phyloP scores from a whole-genome alignment of 176 grass and related monocot species.

The Eleusine indica region DNA sequence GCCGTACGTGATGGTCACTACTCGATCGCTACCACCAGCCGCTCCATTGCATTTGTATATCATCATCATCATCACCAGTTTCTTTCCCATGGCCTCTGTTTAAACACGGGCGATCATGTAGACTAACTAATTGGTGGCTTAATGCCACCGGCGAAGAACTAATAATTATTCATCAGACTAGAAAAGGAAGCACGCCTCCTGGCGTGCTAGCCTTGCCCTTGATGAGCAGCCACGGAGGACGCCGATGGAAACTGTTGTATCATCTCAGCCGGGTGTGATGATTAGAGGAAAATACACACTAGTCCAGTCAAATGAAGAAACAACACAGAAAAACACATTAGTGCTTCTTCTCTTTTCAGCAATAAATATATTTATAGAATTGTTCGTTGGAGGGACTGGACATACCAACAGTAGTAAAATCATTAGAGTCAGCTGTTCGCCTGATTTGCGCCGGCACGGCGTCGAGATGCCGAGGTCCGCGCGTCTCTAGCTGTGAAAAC shows the following conservation, averaged over 20 bases:
- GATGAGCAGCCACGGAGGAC: not conserved
- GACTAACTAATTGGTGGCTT: not conserved
- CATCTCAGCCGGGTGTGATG: not conserved
- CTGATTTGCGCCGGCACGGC: not conserved
- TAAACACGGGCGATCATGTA: not conserved
- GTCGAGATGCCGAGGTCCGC: not conserved
- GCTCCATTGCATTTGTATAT: not conserved
- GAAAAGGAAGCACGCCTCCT: not conserved
- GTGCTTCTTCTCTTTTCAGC: not conserved
- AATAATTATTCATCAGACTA: not conserved
- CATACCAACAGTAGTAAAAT: too few relatives aligned
- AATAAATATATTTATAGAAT: not conserved
- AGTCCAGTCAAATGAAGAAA: not conserved
- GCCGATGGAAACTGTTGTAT: not conserved
- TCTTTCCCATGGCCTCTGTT: not conserved
- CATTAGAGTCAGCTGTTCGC: not conserved
- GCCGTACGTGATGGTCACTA: slow-evolving; percentile 30
- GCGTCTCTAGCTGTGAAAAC: not conserved
- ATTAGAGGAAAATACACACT: not conserved
- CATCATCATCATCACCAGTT: not conserved
- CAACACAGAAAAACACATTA: not conserved
- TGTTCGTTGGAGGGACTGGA: too few relatives aligned
- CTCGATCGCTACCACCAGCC: not conserved
- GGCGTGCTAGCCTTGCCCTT: slow-evolving; percentile 36
- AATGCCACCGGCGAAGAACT: not conserved